Conservation (phyloP, 2,329 filamentous ascomycete genomes). For the Botrytis aclada region DNA sequence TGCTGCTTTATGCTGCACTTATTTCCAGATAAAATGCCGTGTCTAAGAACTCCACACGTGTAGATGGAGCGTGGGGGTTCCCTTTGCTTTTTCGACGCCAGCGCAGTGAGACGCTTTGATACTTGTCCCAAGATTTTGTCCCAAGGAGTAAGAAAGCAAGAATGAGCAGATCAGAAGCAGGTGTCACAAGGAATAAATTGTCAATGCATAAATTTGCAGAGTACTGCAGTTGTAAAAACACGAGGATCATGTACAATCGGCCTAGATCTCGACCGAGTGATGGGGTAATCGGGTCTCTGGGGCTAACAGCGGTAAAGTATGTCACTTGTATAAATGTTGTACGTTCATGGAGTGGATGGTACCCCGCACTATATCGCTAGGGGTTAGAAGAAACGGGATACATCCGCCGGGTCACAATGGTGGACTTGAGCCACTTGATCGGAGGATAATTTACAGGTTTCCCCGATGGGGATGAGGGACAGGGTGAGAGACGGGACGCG, state of each 20-base stretch:
- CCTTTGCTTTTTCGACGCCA: not conserved
- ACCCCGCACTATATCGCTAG: conserved; percentile 2
- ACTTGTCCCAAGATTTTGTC: not conserved
- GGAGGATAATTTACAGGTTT: not conserved
- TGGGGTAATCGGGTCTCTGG: conserved; percentile 3
- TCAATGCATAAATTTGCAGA: not conserved
- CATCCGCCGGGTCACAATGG: not conserved
- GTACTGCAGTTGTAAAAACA: not conserved
- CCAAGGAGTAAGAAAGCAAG: not conserved
- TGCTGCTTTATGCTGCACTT: conserved; percentile 15
- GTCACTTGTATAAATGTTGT: conserved; percentile 9
- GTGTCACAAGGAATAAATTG: not conserved
- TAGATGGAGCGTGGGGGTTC: not conserved
- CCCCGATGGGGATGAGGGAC: not conserved
- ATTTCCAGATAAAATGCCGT: not conserved
- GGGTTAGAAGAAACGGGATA: not conserved
- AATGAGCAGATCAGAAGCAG: not conserved
- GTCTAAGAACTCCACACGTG: not conserved
- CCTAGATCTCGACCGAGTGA: conserved; percentile 14
- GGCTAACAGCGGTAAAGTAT: not conserved
- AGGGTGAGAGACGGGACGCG: not conserved
- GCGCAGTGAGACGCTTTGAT: conserved; percentile 8
- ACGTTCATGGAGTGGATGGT: not conserved
- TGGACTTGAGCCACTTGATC: not conserved
- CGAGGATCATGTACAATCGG: conserved; percentile 7